Base-by-base conservation (phyloP, 2,329 filamentous ascomycete species). In the Ophiostoma novo-ulmi region DNA sequence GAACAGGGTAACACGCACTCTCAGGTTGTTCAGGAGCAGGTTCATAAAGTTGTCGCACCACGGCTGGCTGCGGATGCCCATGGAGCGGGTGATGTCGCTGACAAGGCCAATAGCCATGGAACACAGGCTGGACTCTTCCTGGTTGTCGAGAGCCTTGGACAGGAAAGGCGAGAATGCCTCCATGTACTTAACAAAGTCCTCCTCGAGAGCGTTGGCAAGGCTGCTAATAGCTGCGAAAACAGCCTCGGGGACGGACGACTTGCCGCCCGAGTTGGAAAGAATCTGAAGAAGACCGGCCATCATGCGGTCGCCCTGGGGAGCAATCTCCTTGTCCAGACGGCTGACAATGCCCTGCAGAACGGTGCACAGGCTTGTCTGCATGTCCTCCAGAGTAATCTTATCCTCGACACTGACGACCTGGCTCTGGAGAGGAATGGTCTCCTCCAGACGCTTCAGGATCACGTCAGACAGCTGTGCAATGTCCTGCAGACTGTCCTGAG, bases 21-120 rank as follows among this genome's bases (percentile, higher is more conserved):
- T 39, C 61, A 99, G 83, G 81, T 97, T 96, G 84, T 93, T 94
- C 73, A 99, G 87, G 71, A 99, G 85, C 79, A 95, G 91, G 85
- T 99, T 99, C 95, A 99, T 99, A 80, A 98, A 97, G 75, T 89
- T 88, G 77, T 99, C 95, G 81, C 95, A 99, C 84, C 91, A 98
- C 71, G 94, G 95, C 81, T 97, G 92, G 77, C 94, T 92, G 79
- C 91, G 91, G 78, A 93, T 90, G 78, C 93, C 92, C 78, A 98
- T 85, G 20, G 94, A 95, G 76, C 95, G 90, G 69, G 93, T 94
- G 76, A 99, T 95, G 78, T 99, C 95, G 80, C 94, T 97, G 75
- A 98, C 94, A 71, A 99, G 87, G 76, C 95, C 95, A 80, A 99
- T 97, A 76, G 95, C 94, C 89, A 98, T 96, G 65, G 94, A 91